Percentiles rank a stretch among this genome's conserved stretches.
These are phyloP conservation scores for Umbilicaria muhlenbergii DNA, from an alignment of 495 filamentous ascomycete genomes.

Conservation along the genomic window DNA sequence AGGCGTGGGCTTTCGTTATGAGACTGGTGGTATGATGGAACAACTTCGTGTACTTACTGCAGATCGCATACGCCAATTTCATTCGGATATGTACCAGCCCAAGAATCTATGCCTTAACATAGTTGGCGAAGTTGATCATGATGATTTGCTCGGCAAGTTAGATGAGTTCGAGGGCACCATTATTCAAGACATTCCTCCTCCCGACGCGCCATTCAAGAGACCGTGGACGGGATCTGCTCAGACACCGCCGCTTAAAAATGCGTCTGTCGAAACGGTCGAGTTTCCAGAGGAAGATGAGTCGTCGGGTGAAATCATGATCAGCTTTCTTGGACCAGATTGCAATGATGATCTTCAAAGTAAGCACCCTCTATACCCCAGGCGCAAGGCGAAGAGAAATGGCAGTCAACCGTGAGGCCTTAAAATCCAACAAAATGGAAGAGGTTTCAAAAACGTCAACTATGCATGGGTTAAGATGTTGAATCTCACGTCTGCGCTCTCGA, in stretches of 20 bases:
- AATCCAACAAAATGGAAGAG: no score
- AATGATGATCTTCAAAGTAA: slow-evolving; percentile 40
- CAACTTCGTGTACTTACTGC: slow-evolving; percentile 70
- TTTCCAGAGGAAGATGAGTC: slow-evolving; percentile 97
- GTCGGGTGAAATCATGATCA: slow-evolving; percentile 68
- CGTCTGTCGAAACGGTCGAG: slow-evolving; percentile 58
- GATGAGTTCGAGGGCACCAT: slow-evolving; percentile 83
- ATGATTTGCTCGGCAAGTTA: slow-evolving; percentile 60
- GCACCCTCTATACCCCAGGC: slow-evolving; percentile 7
- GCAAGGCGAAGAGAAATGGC: no score
- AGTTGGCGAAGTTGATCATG: slow-evolving; percentile 77
- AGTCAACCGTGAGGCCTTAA: no score
- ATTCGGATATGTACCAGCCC: slow-evolving; percentile 95
- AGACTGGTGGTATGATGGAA: slow-evolving; percentile 96
- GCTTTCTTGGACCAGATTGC: slow-evolving; percentile 71
- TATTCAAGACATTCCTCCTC: slow-evolving; percentile 58
- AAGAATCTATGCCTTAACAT: slow-evolving; percentile 87
- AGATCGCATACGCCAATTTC: slow-evolving; percentile 80
- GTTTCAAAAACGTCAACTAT: neutral
- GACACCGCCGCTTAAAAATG: slow-evolving; percentile 51
- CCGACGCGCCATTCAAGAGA: slow-evolving; percentile 60
- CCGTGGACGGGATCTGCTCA: slow-evolving; percentile 84
- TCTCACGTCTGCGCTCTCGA: neutral
- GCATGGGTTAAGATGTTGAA: neutral
- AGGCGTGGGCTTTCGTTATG: slow-evolving; percentile 82